Evolutionary conservation across 306 rosid genomes (phyloP).

Genomic region (Quercus alba): DNA sequence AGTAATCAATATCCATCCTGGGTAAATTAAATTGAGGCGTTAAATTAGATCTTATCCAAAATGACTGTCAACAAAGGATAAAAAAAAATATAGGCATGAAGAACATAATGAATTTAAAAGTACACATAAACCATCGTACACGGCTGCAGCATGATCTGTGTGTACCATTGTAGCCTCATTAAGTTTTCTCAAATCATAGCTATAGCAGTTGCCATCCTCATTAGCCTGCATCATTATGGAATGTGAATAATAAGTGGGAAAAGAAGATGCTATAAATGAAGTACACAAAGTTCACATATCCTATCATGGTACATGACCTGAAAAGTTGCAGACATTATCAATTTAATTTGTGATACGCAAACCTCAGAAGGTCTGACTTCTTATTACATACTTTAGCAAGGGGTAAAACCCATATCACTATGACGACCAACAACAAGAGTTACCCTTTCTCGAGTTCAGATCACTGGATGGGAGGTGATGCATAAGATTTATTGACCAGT

Average conservation of each 20-base stretch:
- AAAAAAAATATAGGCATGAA: neutral
- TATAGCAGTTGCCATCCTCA: slow-evolving; percentile 86
- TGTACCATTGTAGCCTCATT: slow-evolving; percentile 85
- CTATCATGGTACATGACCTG: neutral
- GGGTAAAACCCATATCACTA: neutral
- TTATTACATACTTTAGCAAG: neutral
- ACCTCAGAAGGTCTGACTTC: neutral
- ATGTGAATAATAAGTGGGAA: neutral
- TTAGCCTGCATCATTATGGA: slow-evolving; percentile 62
- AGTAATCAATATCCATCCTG: slow-evolving; percentile 94
- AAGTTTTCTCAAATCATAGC: slow-evolving; percentile 72
- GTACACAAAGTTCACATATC: slow-evolving; percentile 3
- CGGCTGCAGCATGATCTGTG: slow-evolving; percentile 91
- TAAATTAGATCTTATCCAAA: neutral
- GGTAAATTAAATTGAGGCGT: neutral
- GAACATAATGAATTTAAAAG: neutral
- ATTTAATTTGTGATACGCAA: neutral
- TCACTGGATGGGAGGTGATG: neutral
- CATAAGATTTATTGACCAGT: neutral
- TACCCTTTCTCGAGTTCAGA: neutral
- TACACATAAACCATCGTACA: slow-evolving; percentile 47
- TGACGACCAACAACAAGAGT: neutral
- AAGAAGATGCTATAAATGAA: neutral
- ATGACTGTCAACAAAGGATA: neutral
- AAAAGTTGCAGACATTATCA: neutral